phyloP scores from a whole-genome alignment of 192 early-diverging fungal genomes.

The Coemansia sp. region DNA sequence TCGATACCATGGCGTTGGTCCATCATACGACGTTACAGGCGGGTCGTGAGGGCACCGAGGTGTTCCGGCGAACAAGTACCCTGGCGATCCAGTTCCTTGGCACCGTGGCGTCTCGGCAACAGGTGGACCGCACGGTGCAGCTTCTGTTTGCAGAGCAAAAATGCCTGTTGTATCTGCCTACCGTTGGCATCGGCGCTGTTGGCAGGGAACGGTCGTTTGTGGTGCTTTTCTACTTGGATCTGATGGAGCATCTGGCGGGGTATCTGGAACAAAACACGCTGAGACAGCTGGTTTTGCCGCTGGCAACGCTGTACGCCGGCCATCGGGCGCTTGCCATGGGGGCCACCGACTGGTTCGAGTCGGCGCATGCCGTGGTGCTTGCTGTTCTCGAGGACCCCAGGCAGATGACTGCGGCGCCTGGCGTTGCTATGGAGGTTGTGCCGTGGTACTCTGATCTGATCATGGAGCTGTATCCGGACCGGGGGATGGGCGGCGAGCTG shows the following conservation, averaged over 20 bases:
- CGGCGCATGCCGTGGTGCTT: slow-evolving; percentile 35
- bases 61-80: slow-evolving; percentile 9
- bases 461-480: slow-evolving; percentile 16
- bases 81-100: slow-evolving; percentile 7
- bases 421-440: slow-evolving; percentile 4
- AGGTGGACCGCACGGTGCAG: slow-evolving; percentile 3
- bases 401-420: background rate
- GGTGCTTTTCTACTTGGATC: slow-evolving; percentile 41
- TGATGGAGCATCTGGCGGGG: slow-evolving; percentile 29
- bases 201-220: background rate
- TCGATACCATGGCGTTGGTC: slow-evolving; percentile 18
- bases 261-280: slow-evolving; percentile 3
- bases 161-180: slow-evolving; percentile 16
- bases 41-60: slow-evolving; percentile 16
- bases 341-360: slow-evolving; percentile 37
- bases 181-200: no score
- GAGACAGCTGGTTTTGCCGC: slow-evolving; percentile 11
- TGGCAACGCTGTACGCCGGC: slow-evolving; percentile 24
- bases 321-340: background rate
- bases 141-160: slow-evolving; percentile 21
- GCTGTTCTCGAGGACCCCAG: slow-evolving; percentile 16
- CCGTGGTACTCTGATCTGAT: slow-evolving; percentile 36
- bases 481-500: slow-evolving; percentile 18
- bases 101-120: background rate
- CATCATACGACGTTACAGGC: slow-evolving; percentile 13